Conservation (phyloP, 2,329 filamentous ascomycete genomes). For the Fusarium sp. region DNA sequence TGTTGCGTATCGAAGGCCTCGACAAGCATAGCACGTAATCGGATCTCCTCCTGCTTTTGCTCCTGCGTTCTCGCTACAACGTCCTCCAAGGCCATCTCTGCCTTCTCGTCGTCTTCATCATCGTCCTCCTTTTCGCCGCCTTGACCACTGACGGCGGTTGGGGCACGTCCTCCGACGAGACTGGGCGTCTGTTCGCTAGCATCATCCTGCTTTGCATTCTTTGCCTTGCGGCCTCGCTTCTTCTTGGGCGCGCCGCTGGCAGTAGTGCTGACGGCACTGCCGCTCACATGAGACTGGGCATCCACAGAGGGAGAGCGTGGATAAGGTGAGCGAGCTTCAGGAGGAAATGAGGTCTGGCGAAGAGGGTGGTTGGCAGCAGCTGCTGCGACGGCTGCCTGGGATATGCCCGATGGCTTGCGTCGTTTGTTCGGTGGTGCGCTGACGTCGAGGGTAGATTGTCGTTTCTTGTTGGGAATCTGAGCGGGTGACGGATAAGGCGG, state of each 20-base stretch:
- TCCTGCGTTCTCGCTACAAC: slow-evolving; percentile 74
- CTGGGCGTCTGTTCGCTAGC: slow-evolving; percentile 60
- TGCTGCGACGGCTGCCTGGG: slow-evolving; percentile 65
- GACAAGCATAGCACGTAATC: slow-evolving; percentile 71
- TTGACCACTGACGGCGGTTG: slow-evolving; percentile 60
- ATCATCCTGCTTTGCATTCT: slow-evolving; percentile 62
- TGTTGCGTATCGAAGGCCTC: slow-evolving; percentile 75
- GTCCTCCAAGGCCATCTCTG: slow-evolving; percentile 68
- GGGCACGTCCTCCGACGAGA: slow-evolving; percentile 56
- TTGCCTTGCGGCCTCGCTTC: slow-evolving; percentile 73
- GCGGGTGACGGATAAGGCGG: slow-evolving; percentile 66
- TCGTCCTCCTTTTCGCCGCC: slow-evolving; percentile 63
- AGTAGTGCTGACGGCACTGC: slow-evolving; percentile 66
- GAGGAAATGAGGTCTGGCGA: slow-evolving; percentile 84
- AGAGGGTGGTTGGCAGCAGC: slow-evolving; percentile 71
- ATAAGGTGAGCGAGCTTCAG: slow-evolving; percentile 68
- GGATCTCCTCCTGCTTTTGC: slow-evolving; percentile 73
- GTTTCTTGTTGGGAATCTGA: slow-evolving; percentile 70
- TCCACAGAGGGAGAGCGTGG: slow-evolving; percentile 76
- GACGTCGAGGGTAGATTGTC: slow-evolving; percentile 66
- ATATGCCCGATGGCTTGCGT: slow-evolving; percentile 76
- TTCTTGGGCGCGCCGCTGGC: slow-evolving; percentile 62
- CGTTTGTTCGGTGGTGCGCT: slow-evolving; percentile 69
- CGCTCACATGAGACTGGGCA: slow-evolving; percentile 69
- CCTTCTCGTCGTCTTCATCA: slow-evolving; percentile 68